phyloP scores from a whole-genome alignment of 495 filamentous ascomycete genomes.

The Neurospora sp. region DNA sequence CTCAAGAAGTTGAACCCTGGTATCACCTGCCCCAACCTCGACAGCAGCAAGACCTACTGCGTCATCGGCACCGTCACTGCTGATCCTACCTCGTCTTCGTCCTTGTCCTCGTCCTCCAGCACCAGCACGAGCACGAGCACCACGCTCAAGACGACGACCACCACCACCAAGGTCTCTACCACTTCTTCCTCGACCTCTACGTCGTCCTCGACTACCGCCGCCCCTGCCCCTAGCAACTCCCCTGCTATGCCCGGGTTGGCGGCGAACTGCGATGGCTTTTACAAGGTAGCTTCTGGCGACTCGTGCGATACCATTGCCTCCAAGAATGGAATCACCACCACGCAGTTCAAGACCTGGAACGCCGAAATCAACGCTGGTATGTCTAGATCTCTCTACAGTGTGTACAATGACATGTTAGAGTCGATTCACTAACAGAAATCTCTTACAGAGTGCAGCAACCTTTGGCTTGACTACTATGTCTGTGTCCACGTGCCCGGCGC shows the following conservation, averaged over 20 bases:
- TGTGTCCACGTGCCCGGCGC: no score
- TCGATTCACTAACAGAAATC: no score
- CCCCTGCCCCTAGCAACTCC: conserved; percentile 1
- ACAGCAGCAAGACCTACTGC: conserved; percentile 16
- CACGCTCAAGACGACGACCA: conserved; percentile 16
- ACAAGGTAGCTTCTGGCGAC: conserved; percentile 30
- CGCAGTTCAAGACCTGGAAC: conserved; percentile 27
- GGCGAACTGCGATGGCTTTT: conserved; percentile 32
- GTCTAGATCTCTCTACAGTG: no score
- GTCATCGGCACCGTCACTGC: conserved; percentile 14
- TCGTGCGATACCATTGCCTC: conserved; percentile 30
- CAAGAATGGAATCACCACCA: conserved; percentile 17
- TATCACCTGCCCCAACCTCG: conserved; percentile 8
- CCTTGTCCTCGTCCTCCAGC: neutral
- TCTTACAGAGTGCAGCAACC: no score
- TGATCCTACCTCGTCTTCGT: neutral
- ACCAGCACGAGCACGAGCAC: conserved; percentile 6
- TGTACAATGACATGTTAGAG: no score
- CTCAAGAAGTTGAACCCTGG: conserved; percentile 18
- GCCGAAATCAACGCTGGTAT: conserved; percentile 23
- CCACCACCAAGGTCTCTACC: neutral
- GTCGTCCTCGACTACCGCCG: neutral
- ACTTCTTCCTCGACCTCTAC: neutral
- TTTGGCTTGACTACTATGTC: no score
- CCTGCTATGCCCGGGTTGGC: conserved; percentile 27